Conservation (phyloP, 176 grass and related monocot species). For the Rhipidocladum racemiflorum region DNA sequence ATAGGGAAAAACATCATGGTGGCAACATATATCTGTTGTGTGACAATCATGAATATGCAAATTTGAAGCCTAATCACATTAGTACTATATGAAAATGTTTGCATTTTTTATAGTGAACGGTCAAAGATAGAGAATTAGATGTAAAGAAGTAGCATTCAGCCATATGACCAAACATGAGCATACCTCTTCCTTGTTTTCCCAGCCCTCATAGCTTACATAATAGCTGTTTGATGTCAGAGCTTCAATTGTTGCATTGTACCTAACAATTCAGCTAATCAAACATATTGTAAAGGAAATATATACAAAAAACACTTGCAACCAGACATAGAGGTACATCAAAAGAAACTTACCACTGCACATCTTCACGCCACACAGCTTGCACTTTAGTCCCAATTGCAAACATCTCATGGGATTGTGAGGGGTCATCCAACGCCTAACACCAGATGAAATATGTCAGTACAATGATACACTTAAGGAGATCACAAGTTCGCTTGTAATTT, state of each 20-base stretch:
- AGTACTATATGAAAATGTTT: background rate
- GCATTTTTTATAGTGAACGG: background rate
- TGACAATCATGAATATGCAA: background rate
- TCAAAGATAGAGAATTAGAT: background rate
- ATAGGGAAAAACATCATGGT: too few species aligned
- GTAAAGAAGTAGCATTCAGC: background rate
- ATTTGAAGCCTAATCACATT: background rate
- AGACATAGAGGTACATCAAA: slow-evolving; percentile 20
- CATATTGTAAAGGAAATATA: slow-evolving; percentile 14
- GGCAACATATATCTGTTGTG: too few species aligned
- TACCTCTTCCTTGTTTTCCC: slow-evolving; percentile 98
- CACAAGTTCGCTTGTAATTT: background rate
- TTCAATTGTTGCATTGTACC: slow-evolving; percentile 93
- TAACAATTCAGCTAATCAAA: slow-evolving; percentile 54
- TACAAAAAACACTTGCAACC: background rate
- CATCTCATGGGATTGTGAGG: slow-evolving; percentile 37
- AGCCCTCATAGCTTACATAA: slow-evolving; percentile 68
- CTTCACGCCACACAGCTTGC: slow-evolving; percentile 81
- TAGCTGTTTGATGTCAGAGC: slow-evolving; percentile 71
- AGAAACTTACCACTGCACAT: slow-evolving; percentile 67
- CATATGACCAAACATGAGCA: background rate
- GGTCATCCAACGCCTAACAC: slow-evolving; percentile 39
- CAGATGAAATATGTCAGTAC: background rate
- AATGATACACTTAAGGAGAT: background rate
- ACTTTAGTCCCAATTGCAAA: slow-evolving; percentile 70